These are phyloP conservation scores for Psidium friedrichsthalianum DNA, from an alignment of 345 rosid species.

Conservation along the genomic window DNA sequence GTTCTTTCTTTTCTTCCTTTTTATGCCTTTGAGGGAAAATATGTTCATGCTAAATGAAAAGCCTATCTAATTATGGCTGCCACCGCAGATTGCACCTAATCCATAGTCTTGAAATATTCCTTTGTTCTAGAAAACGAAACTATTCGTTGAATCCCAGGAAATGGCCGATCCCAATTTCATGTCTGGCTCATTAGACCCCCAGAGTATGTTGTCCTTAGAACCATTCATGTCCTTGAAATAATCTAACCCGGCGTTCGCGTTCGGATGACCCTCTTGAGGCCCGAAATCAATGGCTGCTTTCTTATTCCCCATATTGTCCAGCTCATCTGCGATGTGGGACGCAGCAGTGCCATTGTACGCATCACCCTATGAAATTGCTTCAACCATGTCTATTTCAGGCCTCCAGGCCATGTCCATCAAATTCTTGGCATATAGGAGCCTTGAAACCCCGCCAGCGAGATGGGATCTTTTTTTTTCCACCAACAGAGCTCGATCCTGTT, in stretches of 20 bases:
- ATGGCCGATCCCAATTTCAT: conserved; percentile 42
- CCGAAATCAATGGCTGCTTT: conserved; percentile 8
- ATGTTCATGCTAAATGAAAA: background rate
- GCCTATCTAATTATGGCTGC: background rate
- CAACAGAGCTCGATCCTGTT: no score
- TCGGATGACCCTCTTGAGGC: conserved; percentile 8
- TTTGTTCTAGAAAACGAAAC: conserved; percentile 20
- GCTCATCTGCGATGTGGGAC: background rate
- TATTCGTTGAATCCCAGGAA: conserved; percentile 57
- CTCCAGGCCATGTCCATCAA: background rate
- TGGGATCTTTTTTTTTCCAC: no score
- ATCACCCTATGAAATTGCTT: background rate
- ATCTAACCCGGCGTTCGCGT: conserved; percentile 37
- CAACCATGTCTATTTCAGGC: background rate
- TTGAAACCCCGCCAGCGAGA: no score
- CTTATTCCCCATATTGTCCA: conserved; percentile 14
- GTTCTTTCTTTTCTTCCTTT: no score
- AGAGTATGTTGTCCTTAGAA: conserved; percentile 28
- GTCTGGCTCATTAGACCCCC: conserved; percentile 67
- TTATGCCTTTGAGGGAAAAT: background rate
- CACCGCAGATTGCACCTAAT: conserved; percentile 11
- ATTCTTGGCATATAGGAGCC: background rate
- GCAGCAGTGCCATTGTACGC: background rate
- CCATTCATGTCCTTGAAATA: conserved; percentile 38
- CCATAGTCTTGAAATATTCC: conserved; percentile 57